Evolutionary conservation across 2,329 filamentous ascomycete genomes (phyloP), one percentile per base, ranked within the genome.

Genomic region (Leptographium lundbergii): DNA sequence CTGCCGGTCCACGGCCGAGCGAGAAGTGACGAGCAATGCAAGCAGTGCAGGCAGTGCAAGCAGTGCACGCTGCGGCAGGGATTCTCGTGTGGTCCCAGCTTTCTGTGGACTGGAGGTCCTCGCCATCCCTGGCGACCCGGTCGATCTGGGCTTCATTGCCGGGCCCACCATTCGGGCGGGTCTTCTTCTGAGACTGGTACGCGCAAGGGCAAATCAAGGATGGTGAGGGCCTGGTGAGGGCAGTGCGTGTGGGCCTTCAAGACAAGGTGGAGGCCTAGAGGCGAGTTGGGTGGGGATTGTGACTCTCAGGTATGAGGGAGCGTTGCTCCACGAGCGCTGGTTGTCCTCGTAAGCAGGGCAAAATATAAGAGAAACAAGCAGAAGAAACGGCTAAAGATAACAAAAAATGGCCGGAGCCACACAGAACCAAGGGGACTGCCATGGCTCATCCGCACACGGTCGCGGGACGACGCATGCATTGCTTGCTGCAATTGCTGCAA

Each of bases 131-230:
- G 36, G 53, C 36, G 11, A 45, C 22, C 36, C 45, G 60, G 61
- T 57, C 61, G 60, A 63, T 61, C 61, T 61, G 59, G 25, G 56
- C 50, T 61, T 45, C 60, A 39, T 5, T 39, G 13, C 60, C 60
- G 61, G 61, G 24, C 45, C 61, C 60, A 63, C 60, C 54, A 56
- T 17, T 14, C 56, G 9, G 29, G 24, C 53, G 53, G 53, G 22
- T 42, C 34, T 13, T 55, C 22, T 39, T 22, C 29, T 36, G 36
- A 42, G 24, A 24, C 34, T 24, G 53, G 53, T 36, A 25, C 24
- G 25, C 24, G 48, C 48, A 51, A 19, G 48, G 48, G 22, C 47
- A 10, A 45, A 45, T 19, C 42, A 45, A 45, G 42, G 42, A 45
- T 25, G 4, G 47, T 5, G 14, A 51, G 48, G 48, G 25, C 14